Conservation (phyloP, 805 yeast species). For the Starmerella floris region DNA sequence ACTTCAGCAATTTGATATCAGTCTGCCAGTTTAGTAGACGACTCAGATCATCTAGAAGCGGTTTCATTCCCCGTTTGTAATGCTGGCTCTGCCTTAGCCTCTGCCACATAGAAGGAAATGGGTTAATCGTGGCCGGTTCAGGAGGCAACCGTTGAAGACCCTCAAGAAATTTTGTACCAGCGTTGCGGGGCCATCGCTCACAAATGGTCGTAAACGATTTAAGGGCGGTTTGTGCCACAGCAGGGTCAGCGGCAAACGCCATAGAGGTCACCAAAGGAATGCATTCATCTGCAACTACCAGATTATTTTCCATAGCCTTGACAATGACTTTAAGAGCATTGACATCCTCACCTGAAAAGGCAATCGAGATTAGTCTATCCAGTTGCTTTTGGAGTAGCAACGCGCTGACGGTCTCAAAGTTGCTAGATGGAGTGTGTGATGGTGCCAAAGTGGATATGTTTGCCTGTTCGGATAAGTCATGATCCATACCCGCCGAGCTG, state of each 20-base stretch:
- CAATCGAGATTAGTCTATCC: conserved; percentile 3
- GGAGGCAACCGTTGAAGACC: conserved; percentile 3
- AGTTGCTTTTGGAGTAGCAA: conserved; percentile 8
- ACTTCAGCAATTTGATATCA: neutral
- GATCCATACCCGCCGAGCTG: neutral
- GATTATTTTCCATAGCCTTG: conserved; percentile 13
- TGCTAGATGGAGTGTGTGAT: neutral
- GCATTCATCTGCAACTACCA: conserved; percentile 13
- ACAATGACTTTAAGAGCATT: conserved; percentile 8
- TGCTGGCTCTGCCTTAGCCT: neutral
- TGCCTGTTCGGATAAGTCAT: too few species aligned
- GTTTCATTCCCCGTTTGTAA: too few species aligned
- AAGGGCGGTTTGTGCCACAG: conserved; percentile 12
- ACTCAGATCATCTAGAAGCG: neutral
- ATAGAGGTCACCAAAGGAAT: conserved; percentile 5
- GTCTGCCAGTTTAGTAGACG: neutral
- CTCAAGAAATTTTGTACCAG: conserved; percentile 8
- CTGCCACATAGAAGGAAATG: conserved; percentile 5
- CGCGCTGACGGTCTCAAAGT: neutral
- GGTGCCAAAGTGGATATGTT: too few species aligned
- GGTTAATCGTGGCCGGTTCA: neutral
- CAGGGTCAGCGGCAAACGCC: conserved; percentile 6
- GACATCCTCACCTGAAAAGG: conserved; percentile 1
- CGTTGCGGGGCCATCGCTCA: conserved; percentile 7
- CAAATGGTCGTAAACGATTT: conserved; percentile 2